phyloP scores from a whole-genome alignment of 768 basidiomycete species.

The Lactifluus volemus region DNA sequence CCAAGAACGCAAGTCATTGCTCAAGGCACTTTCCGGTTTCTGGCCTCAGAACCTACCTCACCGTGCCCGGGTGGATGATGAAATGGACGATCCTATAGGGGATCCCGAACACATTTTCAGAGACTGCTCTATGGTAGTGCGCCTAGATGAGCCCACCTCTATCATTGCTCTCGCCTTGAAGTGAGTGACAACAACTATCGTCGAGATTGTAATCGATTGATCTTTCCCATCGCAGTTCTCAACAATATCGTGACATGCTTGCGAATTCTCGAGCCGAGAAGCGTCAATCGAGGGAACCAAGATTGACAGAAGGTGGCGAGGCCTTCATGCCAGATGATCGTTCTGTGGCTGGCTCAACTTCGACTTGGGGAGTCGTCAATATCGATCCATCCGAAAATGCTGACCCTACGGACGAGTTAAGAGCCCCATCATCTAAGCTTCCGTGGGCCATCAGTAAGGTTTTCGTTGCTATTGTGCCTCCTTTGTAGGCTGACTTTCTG shows the following conservation, averaged over 20 bases:
- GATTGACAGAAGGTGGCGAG: constrained; percentile 58
- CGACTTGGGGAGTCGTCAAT: constrained; percentile 90
- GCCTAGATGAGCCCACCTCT: constrained; percentile 95
- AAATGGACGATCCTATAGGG: constrained; percentile 57
- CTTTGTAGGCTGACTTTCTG: constrained; percentile 9
- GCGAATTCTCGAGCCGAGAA: constrained; percentile 71
- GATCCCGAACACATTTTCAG: constrained; percentile 92
- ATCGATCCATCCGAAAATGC: constrained; percentile 56
- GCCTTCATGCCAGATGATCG: constrained; percentile 89
- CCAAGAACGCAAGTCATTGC: constrained; percentile 61
- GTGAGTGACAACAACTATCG: constrained; percentile 34
- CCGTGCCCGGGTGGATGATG: constrained; percentile 45
- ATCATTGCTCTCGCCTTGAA: constrained; percentile 93
- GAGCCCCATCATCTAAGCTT: constrained; percentile 65
- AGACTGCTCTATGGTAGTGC: constrained; percentile 89
- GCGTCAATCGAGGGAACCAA: constrained; percentile 49
- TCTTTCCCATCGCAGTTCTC: constrained; percentile 42
- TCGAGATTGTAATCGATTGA: background rate
- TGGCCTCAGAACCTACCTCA: constrained; percentile 58
- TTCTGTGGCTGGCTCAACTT: constrained; percentile 73
- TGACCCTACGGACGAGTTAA: constrained; percentile 70
- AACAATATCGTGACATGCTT: constrained; percentile 75
- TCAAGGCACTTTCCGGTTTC: constrained; percentile 76
- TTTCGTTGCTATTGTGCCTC: background rate
- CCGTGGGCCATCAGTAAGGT: constrained; percentile 75